These are phyloP conservation scores for Discostella pseudostelligera DNA, from an alignment of 108 stramenopile species.

Conservation along the genomic window DNA sequence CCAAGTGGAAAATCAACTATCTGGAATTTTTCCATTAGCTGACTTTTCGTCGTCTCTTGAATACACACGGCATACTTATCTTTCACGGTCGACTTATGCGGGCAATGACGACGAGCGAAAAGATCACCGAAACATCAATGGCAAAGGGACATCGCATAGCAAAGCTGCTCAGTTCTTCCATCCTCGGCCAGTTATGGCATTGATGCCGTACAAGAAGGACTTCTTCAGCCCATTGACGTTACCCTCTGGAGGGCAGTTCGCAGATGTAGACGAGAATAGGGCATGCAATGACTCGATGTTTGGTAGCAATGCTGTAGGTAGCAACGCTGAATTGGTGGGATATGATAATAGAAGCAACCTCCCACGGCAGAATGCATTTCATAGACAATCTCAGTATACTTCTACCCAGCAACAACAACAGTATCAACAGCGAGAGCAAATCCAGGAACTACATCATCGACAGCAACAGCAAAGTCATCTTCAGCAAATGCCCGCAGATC, in stretches of 20 bases:
- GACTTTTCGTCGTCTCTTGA: not conserved
- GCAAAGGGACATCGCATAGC: not conserved
- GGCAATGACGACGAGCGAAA: not conserved
- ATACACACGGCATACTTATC: not conserved
- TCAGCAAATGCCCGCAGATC: not conserved
- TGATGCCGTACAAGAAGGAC: too few species aligned
- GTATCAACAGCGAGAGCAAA: not conserved
- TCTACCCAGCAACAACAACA: conserved; percentile 5
- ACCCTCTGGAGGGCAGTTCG: not conserved
- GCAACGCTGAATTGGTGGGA: not conserved
- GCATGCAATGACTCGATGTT: not conserved
- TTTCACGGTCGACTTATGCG: not conserved
- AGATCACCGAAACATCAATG: not conserved
- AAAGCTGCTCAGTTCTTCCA: conserved; percentile 42
- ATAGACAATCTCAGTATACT: not conserved
- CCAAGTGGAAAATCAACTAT: conserved; percentile 18
- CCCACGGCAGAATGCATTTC: not conserved
- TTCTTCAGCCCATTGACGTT: conserved; percentile 34
- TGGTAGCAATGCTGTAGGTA: not conserved
- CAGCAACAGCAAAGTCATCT: not conserved
- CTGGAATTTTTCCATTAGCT: not conserved
- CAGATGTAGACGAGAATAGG: not conserved
- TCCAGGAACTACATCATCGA: not conserved
- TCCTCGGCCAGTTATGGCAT: conserved; percentile 34
- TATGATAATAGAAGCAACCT: not conserved